Conservation (phyloP, 495 filamentous ascomycete genomes). For the Saxophila tyrrhenica region DNA sequence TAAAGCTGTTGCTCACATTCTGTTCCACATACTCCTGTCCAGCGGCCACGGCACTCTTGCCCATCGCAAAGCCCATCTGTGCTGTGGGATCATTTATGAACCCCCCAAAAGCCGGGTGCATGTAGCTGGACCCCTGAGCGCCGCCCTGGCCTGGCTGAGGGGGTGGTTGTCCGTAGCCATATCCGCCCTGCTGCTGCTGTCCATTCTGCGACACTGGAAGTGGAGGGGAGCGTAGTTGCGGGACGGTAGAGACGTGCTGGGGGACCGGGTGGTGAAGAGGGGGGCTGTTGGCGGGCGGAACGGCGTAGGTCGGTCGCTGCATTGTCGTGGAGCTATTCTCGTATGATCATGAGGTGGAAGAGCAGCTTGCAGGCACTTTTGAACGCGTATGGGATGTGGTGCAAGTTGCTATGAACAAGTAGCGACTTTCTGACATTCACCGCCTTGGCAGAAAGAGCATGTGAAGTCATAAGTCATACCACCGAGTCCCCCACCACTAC, state of each 20-base stretch:
- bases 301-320: slow-evolving; percentile 69
- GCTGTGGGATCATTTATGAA: slow-evolving; percentile 96
- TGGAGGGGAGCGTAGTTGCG: slow-evolving; percentile 94
- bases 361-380: not conserved
- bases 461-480: slow-evolving; percentile 6
- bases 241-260: slow-evolving; percentile 96
- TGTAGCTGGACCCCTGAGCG: slow-evolving; percentile 33
- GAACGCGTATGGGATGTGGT: not conserved
- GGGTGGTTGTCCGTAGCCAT: slow-evolving; percentile 54
- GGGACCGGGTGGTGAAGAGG: slow-evolving; percentile 97
- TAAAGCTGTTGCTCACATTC: slow-evolving; percentile 48
- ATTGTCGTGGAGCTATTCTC: slow-evolving; percentile 34
- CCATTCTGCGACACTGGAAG: slow-evolving; percentile 57
- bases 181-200: slow-evolving; percentile 53
- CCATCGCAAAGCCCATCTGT: slow-evolving; percentile 90
- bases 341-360: not conserved
- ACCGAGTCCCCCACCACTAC: not conserved
- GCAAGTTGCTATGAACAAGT: not conserved
- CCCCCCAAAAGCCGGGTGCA: slow-evolving; percentile 66
- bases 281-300: slow-evolving; percentile 68
- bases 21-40: slow-evolving; percentile 89
- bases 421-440: slow-evolving; percentile 2
- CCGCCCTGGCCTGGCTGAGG: slow-evolving; percentile 35
- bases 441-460: not conserved
- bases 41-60: slow-evolving; percentile 76